Base-by-base conservation (phyloP, 1,284 basidiomycete genomes). In the Kwoniella shivajii region DNA sequence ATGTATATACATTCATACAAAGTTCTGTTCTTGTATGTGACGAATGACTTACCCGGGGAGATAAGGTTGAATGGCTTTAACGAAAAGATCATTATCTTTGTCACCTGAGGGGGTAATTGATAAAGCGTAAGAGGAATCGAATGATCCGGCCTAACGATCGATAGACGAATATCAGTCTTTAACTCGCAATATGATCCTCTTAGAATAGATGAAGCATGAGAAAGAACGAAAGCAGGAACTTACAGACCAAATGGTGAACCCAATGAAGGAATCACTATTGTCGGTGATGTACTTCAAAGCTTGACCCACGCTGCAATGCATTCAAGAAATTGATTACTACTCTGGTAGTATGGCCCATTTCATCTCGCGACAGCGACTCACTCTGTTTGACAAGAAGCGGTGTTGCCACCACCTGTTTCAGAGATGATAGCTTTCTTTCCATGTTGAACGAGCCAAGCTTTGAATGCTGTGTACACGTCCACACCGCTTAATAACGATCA, bases 331-430 rank as follows among this genome's bases (percentile, higher is more conserved):
- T 18, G 37, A 14, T 9, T 10, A 14, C 20, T 10, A 14, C 9
- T 4, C 24, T n/a, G 20, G 18, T 26, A 34, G n/a, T 33, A n/a
- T 24, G 22, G 26, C 6, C 29, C 27, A 31, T 13, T 14, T 11
- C 26, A 10, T 42, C n/a, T 10, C 27, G 27, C 24, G 7, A 1
- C 13, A n/a, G 2, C 6, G 18, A 60, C 61, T 50, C 29, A 66
- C 57, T 61, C 57, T 18, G 50, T 63, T 31, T 60, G 54, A 48
- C 72, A 75, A 14, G 63, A 66, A 22, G 60, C 57, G 22, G 67
- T 72, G 20, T 82, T 83, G 59, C 83, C 84, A 49, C 83, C 84
- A 31, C 84, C 84, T 30, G 83, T 84, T 74, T 85, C 84, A 55
- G 80, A 82, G 27, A 84, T 74, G 63, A 86, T 75, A 2, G 84